Conservation (phyloP, 805 yeast species). For the Naumovozyma dairenensis region DNA sequence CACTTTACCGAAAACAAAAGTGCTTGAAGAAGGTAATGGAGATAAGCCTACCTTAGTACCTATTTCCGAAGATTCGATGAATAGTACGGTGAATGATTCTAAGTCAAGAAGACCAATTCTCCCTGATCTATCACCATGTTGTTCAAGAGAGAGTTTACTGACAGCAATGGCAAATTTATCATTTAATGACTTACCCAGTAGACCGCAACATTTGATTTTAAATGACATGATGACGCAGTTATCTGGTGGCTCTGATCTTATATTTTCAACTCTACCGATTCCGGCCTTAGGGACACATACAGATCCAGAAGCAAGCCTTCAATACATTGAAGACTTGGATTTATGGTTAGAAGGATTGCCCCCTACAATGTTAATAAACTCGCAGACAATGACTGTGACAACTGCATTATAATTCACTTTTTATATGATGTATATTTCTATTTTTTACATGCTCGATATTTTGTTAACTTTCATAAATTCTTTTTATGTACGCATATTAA, state of each 20-base stretch:
- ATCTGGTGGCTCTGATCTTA: slow-evolving; percentile 56
- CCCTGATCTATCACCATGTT: slow-evolving; percentile 26
- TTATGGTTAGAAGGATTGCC: slow-evolving; percentile 78
- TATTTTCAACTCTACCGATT: slow-evolving; percentile 84
- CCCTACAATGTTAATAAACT: slow-evolving; percentile 72
- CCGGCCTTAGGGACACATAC: slow-evolving; percentile 78
- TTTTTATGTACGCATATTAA: background rate
- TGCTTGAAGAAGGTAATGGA: slow-evolving; percentile 60
- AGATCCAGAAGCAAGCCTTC: slow-evolving; percentile 55
- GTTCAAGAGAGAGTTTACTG: slow-evolving; percentile 27
- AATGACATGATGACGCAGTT: slow-evolving; percentile 71
- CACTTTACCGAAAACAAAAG: slow-evolving; percentile 57
- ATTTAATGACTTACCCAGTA: slow-evolving; percentile 84
- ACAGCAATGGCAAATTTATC: slow-evolving; percentile 34
- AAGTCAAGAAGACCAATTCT: slow-evolving; percentile 10
- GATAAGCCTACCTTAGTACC: slow-evolving; percentile 56
- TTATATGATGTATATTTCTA: too few relatives aligned
- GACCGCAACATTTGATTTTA: slow-evolving; percentile 79
- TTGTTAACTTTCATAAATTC: too few relatives aligned
- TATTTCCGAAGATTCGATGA: slow-evolving; percentile 28
- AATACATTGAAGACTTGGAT: slow-evolving; percentile 66
- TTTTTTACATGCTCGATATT: too few relatives aligned
- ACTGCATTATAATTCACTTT: slow-evolving; percentile 79
- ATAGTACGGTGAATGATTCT: slow-evolving; percentile 1
- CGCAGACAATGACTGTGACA: slow-evolving; percentile 93